Conservation (phyloP, 2,329 filamentous ascomycete species). For the Ambrosiella xylebori region DNA sequence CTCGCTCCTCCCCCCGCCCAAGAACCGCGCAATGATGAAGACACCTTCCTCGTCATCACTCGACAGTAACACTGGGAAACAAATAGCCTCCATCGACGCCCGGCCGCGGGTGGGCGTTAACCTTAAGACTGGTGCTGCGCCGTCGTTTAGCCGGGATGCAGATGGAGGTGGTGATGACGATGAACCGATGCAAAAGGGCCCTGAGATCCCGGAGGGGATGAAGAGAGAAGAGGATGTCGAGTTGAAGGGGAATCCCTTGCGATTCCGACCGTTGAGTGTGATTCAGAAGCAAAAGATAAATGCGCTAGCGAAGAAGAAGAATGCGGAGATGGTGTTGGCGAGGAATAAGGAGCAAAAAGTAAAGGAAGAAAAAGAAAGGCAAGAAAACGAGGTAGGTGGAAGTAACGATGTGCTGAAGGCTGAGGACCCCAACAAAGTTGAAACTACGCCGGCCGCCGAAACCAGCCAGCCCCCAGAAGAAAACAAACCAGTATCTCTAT, state of each 20-base stretch:
- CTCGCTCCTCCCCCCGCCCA: conserved; percentile 71
- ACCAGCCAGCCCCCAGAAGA: neutral
- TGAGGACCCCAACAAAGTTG: neutral
- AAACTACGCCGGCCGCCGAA: neutral
- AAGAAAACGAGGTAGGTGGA: neutral
- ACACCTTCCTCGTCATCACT: neutral
- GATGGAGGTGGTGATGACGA: conserved; percentile 15
- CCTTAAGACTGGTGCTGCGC: conserved; percentile 67
- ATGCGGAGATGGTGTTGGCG: conserved; percentile 18
- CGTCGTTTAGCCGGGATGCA: conserved; percentile 52
- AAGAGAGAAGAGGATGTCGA: conserved; percentile 48
- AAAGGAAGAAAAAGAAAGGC: neutral
- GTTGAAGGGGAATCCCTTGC: conserved; percentile 59
- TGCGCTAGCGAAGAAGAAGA: conserved; percentile 44
- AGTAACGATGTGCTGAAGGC: neutral
- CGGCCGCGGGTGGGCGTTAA: conserved; percentile 30
- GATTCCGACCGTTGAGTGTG: conserved; percentile 82
- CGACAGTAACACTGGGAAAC: conserved; percentile 15
- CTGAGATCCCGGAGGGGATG: conserved; percentile 37
- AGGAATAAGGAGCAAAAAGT: neutral
- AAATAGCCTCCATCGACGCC: neutral
- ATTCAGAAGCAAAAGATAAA: conserved; percentile 39
- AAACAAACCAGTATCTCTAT: conserved; percentile 43
- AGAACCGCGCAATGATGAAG: conserved; percentile 31
- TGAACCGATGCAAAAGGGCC: conserved; percentile 18